Evolutionary conservation across 2,329 filamentous ascomycete genomes (phyloP), one percentile per base, ranked within the genome.

Genomic region (Decorospora gaudefroyi): DNA sequence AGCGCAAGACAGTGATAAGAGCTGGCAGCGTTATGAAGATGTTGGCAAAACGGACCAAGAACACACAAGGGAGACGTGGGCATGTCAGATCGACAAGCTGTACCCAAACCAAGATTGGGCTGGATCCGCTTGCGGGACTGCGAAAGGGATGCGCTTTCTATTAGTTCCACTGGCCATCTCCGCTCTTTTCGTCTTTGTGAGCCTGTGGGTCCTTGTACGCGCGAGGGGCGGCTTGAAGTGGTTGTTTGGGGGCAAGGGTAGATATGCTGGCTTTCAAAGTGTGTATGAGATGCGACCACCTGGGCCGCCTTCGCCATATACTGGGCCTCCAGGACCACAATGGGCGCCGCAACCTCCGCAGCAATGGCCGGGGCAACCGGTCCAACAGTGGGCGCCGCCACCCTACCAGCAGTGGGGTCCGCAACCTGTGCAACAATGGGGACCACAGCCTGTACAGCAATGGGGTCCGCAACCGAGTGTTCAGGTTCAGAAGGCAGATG

Each of bases 11-110:
- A 41, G 30, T 9, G 46, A 51, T 1, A 44, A 45, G 12, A 45
- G 43, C 5, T 65, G 61, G 62, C 31, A 44, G 29, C 34, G 32
- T 1, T 51, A 53, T 25, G 51, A 47, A 4, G 62, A 63, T 45
- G 46, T 57, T 15, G 46, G 36, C 2, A 42, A 23, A 3, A 37
- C 19, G 17, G 52, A 40, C 9, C 48, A 48, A 16, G 49, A 42
- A 18, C 51, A 49, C 9, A 62, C 61, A 3, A 53, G 54, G 22
- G 65, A 68, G 41, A 64, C 58, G 12, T 66, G 59, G 61, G 39
- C 46, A 4, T 68, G 65, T 36, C 47, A 55, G 43, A 59, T 68
- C 11, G 27, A 56, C 25, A 36, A 51, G 10, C 53, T 55, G 23
- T 61, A 51, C 21, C 35, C 50, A 0, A 33, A 34, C 5, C 26